Percentiles rank a stretch among this genome's conserved stretches.
Evolutionary conservation across 148 eudicot species (phyloP).

Genomic region (Vaccinium vitisidaea): DNA sequence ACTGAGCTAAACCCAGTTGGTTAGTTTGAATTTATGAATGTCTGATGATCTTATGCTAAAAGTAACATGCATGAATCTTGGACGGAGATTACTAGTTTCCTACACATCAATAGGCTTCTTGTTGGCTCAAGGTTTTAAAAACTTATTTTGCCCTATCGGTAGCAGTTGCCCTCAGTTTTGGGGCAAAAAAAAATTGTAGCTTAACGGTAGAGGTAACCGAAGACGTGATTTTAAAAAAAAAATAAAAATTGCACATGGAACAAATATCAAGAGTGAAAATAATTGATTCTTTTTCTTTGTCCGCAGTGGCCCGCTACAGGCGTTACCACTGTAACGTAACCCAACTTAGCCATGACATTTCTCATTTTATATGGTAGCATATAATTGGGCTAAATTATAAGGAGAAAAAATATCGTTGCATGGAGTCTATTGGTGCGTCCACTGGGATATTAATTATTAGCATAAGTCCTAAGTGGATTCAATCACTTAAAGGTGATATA

Average conservation of each 20-base stretch:
- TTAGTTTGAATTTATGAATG: not conserved
- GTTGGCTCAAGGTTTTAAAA: not conserved
- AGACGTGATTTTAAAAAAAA: not conserved
- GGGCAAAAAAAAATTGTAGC: not conserved
- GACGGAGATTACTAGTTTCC: not conserved
- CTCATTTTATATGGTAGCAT: not conserved
- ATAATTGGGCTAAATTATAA: not conserved
- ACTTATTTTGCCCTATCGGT: not conserved
- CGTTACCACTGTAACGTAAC: not conserved
- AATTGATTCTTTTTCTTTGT: no score
- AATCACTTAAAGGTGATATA: no score
- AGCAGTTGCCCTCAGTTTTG: not conserved
- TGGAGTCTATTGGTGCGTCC: no score
- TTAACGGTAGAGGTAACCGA: not conserved
- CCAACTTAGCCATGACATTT: not conserved
- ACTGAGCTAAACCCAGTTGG: no score
- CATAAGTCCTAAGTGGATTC: no score
- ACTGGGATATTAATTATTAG: no score
- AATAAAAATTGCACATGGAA: no score
- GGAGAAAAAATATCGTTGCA: not conserved
- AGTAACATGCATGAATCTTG: not conserved
- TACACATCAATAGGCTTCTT: not conserved
- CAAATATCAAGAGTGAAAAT: no score
- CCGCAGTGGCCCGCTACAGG: not conserved
- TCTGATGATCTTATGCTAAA: not conserved